These are phyloP conservation scores for Sistotremastrum suecicum DNA, from an alignment of 768 basidiomycete species.

Conservation along the genomic window DNA sequence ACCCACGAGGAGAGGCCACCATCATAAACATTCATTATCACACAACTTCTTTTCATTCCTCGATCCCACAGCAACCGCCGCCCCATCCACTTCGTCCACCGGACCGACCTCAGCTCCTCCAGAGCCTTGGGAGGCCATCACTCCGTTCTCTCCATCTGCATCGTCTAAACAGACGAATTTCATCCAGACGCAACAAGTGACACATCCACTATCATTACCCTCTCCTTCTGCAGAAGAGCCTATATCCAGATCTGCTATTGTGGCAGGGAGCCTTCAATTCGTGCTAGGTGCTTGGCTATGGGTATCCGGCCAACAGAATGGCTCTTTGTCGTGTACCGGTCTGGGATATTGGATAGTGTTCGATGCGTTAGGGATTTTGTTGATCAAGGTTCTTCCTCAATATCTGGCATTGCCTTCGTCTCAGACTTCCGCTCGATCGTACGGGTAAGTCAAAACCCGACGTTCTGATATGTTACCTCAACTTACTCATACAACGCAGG, in stretches of 20 bases:
- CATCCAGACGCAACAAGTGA: background rate
- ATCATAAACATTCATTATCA: conserved; percentile 88
- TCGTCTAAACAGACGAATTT: background rate
- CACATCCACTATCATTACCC: conserved; percentile 1
- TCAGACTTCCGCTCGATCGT: conserved; percentile 27
- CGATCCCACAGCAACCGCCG: conserved; percentile 35
- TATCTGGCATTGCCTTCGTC: conserved; percentile 25
- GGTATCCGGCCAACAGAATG: conserved; percentile 80
- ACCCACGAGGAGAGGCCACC: conserved; percentile 51
- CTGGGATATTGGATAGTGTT: conserved; percentile 96
- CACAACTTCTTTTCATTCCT: conserved; percentile 96
- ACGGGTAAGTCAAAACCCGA: conserved; percentile 37
- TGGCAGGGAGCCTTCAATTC: conserved; percentile 30
- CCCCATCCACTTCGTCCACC: conserved; percentile 31
- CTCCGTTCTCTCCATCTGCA: conserved; percentile 19
- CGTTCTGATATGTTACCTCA: conserved; percentile 14
- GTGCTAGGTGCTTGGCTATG: conserved; percentile 63
- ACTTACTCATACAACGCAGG: conserved; percentile 18
- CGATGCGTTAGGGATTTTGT: conserved; percentile 70
- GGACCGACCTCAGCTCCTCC: conserved; percentile 45
- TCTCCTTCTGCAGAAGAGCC: background rate
- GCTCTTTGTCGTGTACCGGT: conserved; percentile 78
- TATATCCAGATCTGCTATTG: conserved; percentile 5
- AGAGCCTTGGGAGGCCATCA: conserved; percentile 56
- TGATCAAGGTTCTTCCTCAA: conserved; percentile 31